Conservation (phyloP, 805 yeast species). For the Wickerhamiella spandovensis region DNA sequence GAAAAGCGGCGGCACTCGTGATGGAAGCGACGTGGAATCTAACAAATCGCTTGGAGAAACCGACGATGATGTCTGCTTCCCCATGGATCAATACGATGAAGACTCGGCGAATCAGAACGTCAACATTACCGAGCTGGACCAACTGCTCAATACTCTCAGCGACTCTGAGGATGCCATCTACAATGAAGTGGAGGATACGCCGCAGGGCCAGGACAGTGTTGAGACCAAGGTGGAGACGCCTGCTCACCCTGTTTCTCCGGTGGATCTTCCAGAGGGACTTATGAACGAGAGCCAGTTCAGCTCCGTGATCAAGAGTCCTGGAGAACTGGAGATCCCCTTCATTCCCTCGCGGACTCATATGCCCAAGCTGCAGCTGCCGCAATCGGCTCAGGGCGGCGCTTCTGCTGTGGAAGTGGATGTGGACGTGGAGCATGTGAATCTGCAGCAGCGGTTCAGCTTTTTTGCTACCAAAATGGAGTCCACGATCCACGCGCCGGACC, state of each 20-base stretch:
- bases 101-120: conserved; percentile 51
- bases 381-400: not conserved
- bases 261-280: not conserved
- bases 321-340: conserved; percentile 6
- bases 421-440: conserved; percentile 7
- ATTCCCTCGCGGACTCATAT: conserved; percentile 1
- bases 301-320: conserved; percentile 5
- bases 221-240: conserved; percentile 5
- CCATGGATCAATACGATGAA: conserved; percentile 56
- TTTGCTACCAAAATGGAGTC: conserved; percentile 73
- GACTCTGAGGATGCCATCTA: conserved; percentile 9
- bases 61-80: conserved; percentile 96
- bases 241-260: not conserved
- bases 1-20: conserved; percentile 6
- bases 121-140: conserved; percentile 73
- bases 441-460: conserved; percentile 73
- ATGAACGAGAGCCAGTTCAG: not conserved
- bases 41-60: conserved; percentile 49
- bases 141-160: conserved; percentile 13
- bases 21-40: conserved; percentile 22
- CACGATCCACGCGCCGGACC: conserved; percentile 80
- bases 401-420: not conserved
- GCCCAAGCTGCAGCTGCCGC: conserved; percentile 5
- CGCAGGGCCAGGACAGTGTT: conserved; percentile 14
- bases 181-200: conserved; percentile 57